Conservation (phyloP, 495 filamentous ascomycete genomes). For the Neurospora pannonica region DNA sequence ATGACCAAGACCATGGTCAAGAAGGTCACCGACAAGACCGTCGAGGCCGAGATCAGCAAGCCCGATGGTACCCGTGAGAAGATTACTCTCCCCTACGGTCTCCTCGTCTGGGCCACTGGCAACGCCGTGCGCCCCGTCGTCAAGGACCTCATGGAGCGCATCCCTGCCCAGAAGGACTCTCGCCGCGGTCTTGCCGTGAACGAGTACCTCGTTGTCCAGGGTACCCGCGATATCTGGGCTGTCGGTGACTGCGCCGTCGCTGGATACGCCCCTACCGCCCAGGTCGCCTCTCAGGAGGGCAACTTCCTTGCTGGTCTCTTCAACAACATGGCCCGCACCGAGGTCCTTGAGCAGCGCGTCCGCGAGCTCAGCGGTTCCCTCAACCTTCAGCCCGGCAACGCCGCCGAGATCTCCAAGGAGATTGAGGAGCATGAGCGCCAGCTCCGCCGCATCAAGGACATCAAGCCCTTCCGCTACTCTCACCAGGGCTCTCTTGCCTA, state of each 20-base stretch:
- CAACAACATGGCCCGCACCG: conserved; percentile 94
- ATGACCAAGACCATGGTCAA: conserved; percentile 99
- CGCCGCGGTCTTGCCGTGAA: conserved; percentile 92
- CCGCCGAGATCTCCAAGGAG: conserved; percentile 60
- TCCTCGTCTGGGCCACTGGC: conserved; percentile 97
- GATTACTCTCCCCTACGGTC: conserved; percentile 83
- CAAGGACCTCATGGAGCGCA: conserved; percentile 81
- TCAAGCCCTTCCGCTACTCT: conserved; percentile 94
- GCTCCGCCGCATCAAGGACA: conserved; percentile 78
- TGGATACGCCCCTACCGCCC: conserved; percentile 95
- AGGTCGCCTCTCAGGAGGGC: conserved; percentile 94
- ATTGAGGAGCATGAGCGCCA: conserved; percentile 80
- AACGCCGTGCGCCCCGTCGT: conserved; percentile 85
- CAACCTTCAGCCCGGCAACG: conserved; percentile 41
- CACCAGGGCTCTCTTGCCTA: conserved; percentile 96
- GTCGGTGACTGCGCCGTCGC: conserved; percentile 79
- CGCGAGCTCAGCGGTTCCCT: conserved; percentile 44
- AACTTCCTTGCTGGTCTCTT: conserved; percentile 90
- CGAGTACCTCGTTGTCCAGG: conserved; percentile 97
- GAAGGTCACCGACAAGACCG: conserved; percentile 87
- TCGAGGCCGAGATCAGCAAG: conserved; percentile 78
- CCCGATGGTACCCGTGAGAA: conserved; percentile 79
- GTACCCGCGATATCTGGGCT: conserved; percentile 87
- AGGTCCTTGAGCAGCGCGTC: conserved; percentile 66
- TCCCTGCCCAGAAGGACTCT: conserved; percentile 91